Evolutionary conservation across 305 asterid species (phyloP), one percentile per base, ranked within the genome.

Genomic region (Euphrasia arctica): DNA sequence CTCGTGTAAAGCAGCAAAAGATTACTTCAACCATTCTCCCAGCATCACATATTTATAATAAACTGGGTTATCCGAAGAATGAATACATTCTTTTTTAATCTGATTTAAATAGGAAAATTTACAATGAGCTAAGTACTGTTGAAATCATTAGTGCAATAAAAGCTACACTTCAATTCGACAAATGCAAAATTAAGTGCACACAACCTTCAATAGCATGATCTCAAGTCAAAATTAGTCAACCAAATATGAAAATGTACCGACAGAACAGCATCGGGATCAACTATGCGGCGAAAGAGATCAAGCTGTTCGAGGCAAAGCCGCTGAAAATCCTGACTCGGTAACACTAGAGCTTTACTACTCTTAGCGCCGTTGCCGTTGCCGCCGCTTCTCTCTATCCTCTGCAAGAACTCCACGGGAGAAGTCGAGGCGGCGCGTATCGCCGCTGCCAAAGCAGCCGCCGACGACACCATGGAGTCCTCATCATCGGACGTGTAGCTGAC

Each of bases 311-410:
- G 47, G 80, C 97, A 89, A 25, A 92, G 93, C 67, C 86, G 76
- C 74, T 83, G 95, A 60, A 89, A 92, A 65, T 92, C 97, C 75
- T 79, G 79, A 75, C 97, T 92, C 28, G 98, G 98, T 72, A 92
- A 74, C 66, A 89, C 85, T 80, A 89, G 25, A 29, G 87, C 80
- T 64, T 78, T 81, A 15, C 28, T 74, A 1, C 28, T 77, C 73
- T 78, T 78, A 0, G 74, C 73, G 8, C 75, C 74, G 42, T 73
- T 67, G 22, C 74, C 42, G 22, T 18, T 18, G 22, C 22, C 22
- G 49, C 76, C 71, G 31, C 74, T 76, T 57, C 76, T 77, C 75
- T 89, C 97, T 14, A 85, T 72, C 72, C 81, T 84, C 75, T 89
- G 84, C 58, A 77, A 81, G 73, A 91, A 89, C 57, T 92, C 96